These are phyloP conservation scores for Aureobasidium melanogenum DNA, from an alignment of 2,329 filamentous ascomycete species.

Conservation along the genomic window DNA sequence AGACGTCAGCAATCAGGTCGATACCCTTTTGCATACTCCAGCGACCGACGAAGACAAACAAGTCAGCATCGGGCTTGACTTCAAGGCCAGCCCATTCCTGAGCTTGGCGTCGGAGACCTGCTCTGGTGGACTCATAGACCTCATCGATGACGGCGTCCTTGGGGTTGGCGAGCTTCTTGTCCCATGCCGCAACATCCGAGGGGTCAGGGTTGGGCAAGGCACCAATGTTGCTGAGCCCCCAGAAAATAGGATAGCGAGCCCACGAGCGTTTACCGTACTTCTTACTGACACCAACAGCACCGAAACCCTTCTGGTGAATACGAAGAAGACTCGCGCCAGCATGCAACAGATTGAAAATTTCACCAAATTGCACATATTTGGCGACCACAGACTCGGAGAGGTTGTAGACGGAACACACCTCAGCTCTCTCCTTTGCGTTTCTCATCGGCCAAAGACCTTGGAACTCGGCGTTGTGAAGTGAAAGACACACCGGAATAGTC, in stretches of 20 bases:
- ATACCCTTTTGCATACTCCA: slow-evolving; percentile 64
- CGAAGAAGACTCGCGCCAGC: slow-evolving; percentile 58
- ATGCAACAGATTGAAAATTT: slow-evolving; percentile 60
- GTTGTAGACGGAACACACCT: slow-evolving; percentile 59
- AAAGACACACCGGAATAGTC: slow-evolving; percentile 53
- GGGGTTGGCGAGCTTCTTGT: slow-evolving; percentile 43
- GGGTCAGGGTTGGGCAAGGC: slow-evolving; percentile 58
- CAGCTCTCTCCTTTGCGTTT: slow-evolving; percentile 50
- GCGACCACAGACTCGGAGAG: slow-evolving; percentile 47
- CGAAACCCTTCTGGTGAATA: slow-evolving; percentile 58
- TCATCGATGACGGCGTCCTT: slow-evolving; percentile 45
- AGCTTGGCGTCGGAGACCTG: slow-evolving; percentile 49
- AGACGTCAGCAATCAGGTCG: slow-evolving; percentile 59
- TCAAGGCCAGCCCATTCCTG: slow-evolving; percentile 60
- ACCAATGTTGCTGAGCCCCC: slow-evolving; percentile 55
- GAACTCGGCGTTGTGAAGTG: slow-evolving; percentile 61
- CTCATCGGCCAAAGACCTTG: slow-evolving; percentile 62
- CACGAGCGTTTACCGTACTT: slow-evolving; percentile 61
- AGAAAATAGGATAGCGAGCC: slow-evolving; percentile 61
- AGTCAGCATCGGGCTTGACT: slow-evolving; percentile 51
- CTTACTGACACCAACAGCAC: slow-evolving; percentile 58
- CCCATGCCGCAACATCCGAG: slow-evolving; percentile 54
- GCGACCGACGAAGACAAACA: slow-evolving; percentile 60
- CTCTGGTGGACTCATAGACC: slow-evolving; percentile 45
- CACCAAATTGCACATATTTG: slow-evolving; percentile 58